Evolutionary conservation across 163 green algal species (phyloP).

Genomic region (Prototheca wickerhamii): DNA sequence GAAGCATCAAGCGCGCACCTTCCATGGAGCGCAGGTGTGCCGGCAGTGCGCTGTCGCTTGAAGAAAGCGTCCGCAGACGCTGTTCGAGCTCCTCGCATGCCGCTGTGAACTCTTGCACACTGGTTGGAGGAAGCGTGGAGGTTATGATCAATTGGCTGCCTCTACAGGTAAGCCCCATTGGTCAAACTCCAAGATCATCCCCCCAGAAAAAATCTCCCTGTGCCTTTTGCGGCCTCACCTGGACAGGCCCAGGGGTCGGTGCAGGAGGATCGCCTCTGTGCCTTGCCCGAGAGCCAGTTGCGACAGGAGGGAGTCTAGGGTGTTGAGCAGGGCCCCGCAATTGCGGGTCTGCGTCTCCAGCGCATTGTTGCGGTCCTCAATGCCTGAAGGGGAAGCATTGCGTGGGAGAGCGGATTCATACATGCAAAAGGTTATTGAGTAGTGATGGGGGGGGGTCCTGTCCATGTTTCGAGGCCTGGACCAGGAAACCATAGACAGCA

Average conservation of each 20-base stretch:
- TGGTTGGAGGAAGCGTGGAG: background rate
- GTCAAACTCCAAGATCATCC: too few species aligned
- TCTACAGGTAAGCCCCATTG: too few species aligned
- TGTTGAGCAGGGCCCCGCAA: slow-evolving; percentile 52
- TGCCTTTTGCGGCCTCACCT: slow-evolving; percentile 6
- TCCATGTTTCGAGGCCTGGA: background rate
- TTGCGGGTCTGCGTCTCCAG: slow-evolving; percentile 70
- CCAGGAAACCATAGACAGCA: too few species aligned
- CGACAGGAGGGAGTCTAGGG: slow-evolving; percentile 43
- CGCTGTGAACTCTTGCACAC: background rate
- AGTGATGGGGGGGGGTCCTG: background rate
- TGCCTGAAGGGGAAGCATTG: slow-evolving; percentile 39
- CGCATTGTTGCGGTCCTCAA: slow-evolving; percentile 79
- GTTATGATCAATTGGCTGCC: too few species aligned
- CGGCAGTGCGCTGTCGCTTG: background rate
- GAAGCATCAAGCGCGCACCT: background rate
- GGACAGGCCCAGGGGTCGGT: slow-evolving; percentile 17
- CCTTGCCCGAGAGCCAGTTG: slow-evolving; percentile 19
- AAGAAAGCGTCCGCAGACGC: background rate
- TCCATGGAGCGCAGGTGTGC: background rate
- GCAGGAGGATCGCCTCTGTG: slow-evolving; percentile 19
- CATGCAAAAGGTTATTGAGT: too few species aligned
- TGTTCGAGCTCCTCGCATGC: background rate
- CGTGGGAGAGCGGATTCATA: background rate
- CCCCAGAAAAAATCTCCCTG: background rate